Conservation (phyloP, 768 basidiomycete species). For the Hericium erinaceus region DNA sequence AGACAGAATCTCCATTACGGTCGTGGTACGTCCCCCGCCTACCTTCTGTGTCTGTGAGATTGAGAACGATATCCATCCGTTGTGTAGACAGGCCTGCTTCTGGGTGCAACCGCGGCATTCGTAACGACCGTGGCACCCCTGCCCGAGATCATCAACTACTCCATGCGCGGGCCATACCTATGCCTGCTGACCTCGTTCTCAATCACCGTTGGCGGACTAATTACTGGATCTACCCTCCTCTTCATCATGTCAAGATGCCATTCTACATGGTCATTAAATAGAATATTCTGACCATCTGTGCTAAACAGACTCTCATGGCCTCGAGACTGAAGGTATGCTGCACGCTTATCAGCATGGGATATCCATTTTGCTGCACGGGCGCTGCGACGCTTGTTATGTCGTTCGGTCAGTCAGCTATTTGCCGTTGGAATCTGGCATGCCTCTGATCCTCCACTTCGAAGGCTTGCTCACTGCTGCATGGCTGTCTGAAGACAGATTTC, state of each 20-base stretch:
- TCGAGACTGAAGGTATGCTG: background rate
- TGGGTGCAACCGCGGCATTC: background rate
- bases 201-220: background rate
- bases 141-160: background rate
- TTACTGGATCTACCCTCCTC: background rate
- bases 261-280: background rate
- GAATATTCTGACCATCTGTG: background rate
- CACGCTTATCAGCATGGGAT: background rate
- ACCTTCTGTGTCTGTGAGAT: background rate
- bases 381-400: background rate
- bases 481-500: background rate
- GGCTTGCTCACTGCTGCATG: background rate
- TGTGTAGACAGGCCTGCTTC: background rate
- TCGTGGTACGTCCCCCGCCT: background rate
- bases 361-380: background rate
- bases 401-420: background rate
- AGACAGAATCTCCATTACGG: background rate
- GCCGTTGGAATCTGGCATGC: background rate
- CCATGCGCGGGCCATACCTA: background rate
- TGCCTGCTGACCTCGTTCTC: background rate
- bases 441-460: background rate
- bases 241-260: background rate
- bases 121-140: background rate
- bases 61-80: background rate
- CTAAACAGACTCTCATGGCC: background rate